Conservation (phyloP, 1,139 yeast genomes). For the Barnettozyma hawaiiensis region DNA sequence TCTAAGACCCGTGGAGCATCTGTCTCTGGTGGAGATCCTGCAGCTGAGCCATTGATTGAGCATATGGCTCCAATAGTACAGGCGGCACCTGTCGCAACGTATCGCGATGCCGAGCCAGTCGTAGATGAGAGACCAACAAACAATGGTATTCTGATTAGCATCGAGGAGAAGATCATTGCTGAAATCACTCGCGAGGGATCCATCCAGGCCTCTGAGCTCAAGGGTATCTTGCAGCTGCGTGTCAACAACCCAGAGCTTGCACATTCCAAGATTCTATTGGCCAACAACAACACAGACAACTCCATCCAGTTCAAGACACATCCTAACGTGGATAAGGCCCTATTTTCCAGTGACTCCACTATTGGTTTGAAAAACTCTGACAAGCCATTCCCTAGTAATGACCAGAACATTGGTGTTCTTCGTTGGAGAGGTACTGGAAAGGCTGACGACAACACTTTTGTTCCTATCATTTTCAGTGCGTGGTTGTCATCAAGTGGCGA, state of each 20-base stretch:
- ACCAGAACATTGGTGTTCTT: slow-evolving; percentile 82
- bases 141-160: slow-evolving; percentile 72
- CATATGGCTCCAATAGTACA: background rate
- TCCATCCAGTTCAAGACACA: slow-evolving; percentile 83
- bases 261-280: slow-evolving; percentile 56
- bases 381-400: slow-evolving; percentile 86
- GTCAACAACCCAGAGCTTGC: slow-evolving; percentile 69
- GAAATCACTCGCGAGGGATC: slow-evolving; percentile 83
- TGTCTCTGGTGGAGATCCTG: slow-evolving; percentile 29
- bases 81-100: slow-evolving; percentile 13
- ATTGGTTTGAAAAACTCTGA: slow-evolving; percentile 72
- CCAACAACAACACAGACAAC: slow-evolving; percentile 40
- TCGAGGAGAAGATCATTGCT: slow-evolving; percentile 75
- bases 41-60: slow-evolving; percentile 41
- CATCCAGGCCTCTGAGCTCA: slow-evolving; percentile 66
- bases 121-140: slow-evolving; percentile 35
- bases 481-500: slow-evolving; percentile 72
- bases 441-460: slow-evolving; percentile 46
- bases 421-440: slow-evolving; percentile 79
- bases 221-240: slow-evolving; percentile 88
- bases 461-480: slow-evolving; percentile 75
- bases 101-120: slow-evolving; percentile 20
- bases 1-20: slow-evolving; percentile 35
- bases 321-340: slow-evolving; percentile 84
- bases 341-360: slow-evolving; percentile 51